These are phyloP conservation scores for Sugiyamaella novakii DNA, from an alignment of 1,139 yeast species.

Conservation along the genomic window DNA sequence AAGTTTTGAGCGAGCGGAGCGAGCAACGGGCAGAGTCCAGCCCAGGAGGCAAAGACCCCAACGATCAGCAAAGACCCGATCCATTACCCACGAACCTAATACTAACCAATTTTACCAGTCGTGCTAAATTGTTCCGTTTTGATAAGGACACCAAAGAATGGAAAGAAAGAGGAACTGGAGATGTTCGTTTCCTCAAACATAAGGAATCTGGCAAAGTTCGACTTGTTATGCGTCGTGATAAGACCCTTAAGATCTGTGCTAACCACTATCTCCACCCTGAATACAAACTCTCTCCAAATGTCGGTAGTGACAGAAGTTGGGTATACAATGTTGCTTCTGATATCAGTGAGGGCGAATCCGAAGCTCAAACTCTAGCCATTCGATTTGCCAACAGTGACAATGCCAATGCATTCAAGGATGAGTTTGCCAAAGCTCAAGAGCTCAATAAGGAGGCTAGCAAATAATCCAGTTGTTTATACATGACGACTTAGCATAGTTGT, in stretches of 20 bases:
- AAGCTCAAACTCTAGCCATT: constrained; percentile 94
- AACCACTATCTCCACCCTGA: constrained; percentile 90
- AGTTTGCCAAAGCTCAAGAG: constrained; percentile 80
- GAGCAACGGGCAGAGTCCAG: constrained; percentile 1
- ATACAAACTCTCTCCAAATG: constrained; percentile 84
- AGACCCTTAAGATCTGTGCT: constrained; percentile 96
- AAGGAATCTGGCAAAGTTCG: constrained; percentile 79
- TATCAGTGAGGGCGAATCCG: constrained; percentile 93
- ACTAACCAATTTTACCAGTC: no score
- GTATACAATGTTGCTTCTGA: constrained; percentile 95
- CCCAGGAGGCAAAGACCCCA: constrained; percentile 8
- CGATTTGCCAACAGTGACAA: constrained; percentile 97
- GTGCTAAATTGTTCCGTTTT: constrained; percentile 95
- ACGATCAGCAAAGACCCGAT: no score
- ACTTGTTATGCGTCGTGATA: constrained; percentile 97
- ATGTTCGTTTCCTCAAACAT: constrained; percentile 92
- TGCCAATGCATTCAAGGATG: constrained; percentile 93
- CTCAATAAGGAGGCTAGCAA: constrained; percentile 51
- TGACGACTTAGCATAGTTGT: constrained; percentile 8
- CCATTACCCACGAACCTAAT: no score
- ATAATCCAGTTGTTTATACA: constrained; percentile 22
- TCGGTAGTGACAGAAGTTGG: constrained; percentile 98
- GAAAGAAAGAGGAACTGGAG: constrained; percentile 99
- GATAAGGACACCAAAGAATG: constrained; percentile 79
- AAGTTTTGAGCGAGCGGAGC: constrained; percentile 42